Evolutionary conservation across 495 filamentous ascomycete species (phyloP), one percentile per base, ranked within the genome.

Genomic region (Xylaria bambusicola): DNA sequence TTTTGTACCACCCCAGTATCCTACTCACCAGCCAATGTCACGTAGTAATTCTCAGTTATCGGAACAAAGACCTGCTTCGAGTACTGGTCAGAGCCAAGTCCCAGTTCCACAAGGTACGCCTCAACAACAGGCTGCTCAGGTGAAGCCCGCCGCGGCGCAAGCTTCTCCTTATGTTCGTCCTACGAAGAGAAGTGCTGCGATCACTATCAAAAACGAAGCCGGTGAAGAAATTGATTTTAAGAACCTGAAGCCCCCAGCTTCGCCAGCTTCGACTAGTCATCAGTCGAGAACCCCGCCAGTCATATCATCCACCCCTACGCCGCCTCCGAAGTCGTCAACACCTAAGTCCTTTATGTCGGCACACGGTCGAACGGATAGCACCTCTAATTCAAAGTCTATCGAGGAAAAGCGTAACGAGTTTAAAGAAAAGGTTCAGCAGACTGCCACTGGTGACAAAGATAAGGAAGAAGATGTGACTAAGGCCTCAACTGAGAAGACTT

Each of bases 171-270:
- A 82, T 49, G 79, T 77, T 64, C 82, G 80, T 57, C 75, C 77
- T 6, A 78, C 81, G 20, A 88, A 84, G 69, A 88, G 86, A 73
- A 88, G 79, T 63, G 79, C 85, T 2, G 81, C 78, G 0, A 86
- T 96, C 48, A 77, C 85, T 38, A 95, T 97, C 77, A 93, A 89
- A 76, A 86, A 91, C 60, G 78, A 88, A 1, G 79, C 84, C 42
- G 92, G 89, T 54, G 88, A 90, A 47, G 62, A 73, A 1, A 54
- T 84, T 13, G 78, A 83, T 56, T 47, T 83, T 10, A 66, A 66
- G 12, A 63, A 46, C 15, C 52, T 70, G 13, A 79, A 77, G 57
- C 63, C 67, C 13, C 73, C 77, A 2, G 69, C 72, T 2, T 83
- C 81, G 6, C 78, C 80, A 13, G 73, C 76, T 1, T 75, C 80